phyloP scores from a whole-genome alignment of 192 early-diverging fungal genomes.

The Backusella australiensis region DNA sequence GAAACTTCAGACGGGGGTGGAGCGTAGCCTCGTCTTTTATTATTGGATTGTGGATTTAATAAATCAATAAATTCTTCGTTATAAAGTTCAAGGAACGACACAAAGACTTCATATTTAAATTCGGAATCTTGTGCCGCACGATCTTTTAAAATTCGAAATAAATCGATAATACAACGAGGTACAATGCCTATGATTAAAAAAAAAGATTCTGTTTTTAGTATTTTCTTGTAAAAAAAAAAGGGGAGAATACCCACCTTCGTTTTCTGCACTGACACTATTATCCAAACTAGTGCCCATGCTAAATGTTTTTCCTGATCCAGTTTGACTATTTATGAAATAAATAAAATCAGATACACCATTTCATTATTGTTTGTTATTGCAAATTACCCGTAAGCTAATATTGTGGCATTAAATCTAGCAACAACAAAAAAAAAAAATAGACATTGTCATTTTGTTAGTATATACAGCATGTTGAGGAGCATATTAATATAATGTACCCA shows the following conservation, averaged over 20 bases:
- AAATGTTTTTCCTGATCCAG: conserved; percentile 90
- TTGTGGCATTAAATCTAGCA: conserved; percentile 87
- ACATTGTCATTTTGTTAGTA: not conserved
- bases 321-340: conserved; percentile 57
- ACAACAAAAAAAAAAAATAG: not conserved
- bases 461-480: not conserved
- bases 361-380: not conserved
- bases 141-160: conserved; percentile 47
- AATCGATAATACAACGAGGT: conserved; percentile 61
- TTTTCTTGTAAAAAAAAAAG: not conserved
- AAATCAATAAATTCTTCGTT: conserved; percentile 97
- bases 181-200: conserved; percentile 55
- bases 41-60: conserved; percentile 44
- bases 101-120: conserved; percentile 49
- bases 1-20: conserved; percentile 26
- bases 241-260: conserved; percentile 19
- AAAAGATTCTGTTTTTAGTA: not conserved
- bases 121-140: conserved; percentile 39
- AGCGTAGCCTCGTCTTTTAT: conserved; percentile 23
- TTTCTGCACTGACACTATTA: conserved; percentile 18
- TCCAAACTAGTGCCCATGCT: conserved; percentile 86
- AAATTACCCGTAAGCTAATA: conserved; percentile 82
- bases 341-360: not conserved
- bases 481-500: conserved; percentile 46
- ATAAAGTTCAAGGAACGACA: conserved; percentile 97